These are phyloP conservation scores for Cokeromyces recurvatus DNA, from an alignment of 371 early-diverging fungal genomes.

Conservation along the genomic window DNA sequence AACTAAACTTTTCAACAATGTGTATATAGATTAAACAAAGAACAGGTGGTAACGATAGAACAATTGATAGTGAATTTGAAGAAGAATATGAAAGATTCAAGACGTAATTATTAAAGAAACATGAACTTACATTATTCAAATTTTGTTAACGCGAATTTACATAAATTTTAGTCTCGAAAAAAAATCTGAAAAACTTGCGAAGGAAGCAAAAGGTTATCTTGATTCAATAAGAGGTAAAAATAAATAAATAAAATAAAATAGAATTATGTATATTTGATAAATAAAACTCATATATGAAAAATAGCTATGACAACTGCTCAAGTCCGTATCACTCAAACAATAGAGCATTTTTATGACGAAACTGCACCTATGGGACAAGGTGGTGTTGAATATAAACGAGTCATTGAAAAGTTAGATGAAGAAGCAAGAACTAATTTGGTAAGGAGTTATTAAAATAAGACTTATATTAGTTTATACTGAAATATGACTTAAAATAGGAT, in stretches of 20 bases:
- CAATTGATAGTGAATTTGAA: constrained; percentile 84
- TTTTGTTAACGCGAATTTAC: neutral
- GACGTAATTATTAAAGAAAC: constrained; percentile 43
- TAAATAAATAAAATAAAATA: too few species aligned
- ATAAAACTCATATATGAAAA: neutral
- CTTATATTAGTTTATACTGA: neutral
- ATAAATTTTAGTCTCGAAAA: constrained; percentile 65
- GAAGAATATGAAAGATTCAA: constrained; percentile 81
- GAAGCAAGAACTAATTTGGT: constrained; percentile 73
- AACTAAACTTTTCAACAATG: too few species aligned
- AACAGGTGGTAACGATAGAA: constrained; percentile 68
- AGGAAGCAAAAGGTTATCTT: constrained; percentile 92
- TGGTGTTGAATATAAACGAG: constrained; percentile 68
- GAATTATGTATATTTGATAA: neutral
- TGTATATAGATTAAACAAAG: constrained; percentile 66
- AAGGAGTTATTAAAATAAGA: constrained; percentile 6
- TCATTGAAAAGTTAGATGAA: constrained; percentile 76
- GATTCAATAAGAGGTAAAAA: constrained; percentile 75
- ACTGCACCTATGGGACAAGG: constrained; percentile 35
- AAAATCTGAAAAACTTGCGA: constrained; percentile 81
- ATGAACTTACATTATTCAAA: neutral
- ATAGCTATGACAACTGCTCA: constrained; percentile 83
- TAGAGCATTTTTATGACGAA: constrained; percentile 68
- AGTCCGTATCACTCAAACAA: constrained; percentile 71
- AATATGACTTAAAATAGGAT: constrained; percentile 48